A percentile compares a stretch with the other conserved stretches of the same genome.
Evolutionary conservation across 2,329 filamentous ascomycete species (phyloP).

Genomic region (Talaromyces sp.): DNA sequence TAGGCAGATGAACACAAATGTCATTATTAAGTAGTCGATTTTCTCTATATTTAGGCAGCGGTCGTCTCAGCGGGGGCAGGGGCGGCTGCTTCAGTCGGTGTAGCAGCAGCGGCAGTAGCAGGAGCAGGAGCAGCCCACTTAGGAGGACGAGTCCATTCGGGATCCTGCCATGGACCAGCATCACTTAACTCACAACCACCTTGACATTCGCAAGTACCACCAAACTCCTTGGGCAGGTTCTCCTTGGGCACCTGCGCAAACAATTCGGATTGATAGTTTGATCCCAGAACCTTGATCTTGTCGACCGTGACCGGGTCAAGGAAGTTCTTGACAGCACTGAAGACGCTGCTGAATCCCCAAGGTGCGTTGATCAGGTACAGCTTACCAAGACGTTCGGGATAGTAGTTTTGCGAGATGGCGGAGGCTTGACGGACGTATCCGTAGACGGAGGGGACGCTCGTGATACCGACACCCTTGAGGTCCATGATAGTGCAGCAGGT

Average conservation of each 20-base stretch:
- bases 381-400: constrained; percentile 92
- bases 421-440: constrained; percentile 81
- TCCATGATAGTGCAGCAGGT: constrained; percentile 99
- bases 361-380: constrained; percentile 97
- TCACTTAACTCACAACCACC: constrained; percentile 86
- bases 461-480: constrained; percentile 85
- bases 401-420: constrained; percentile 95
- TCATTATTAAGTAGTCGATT: not conserved
- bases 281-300: constrained; percentile 90
- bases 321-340: constrained; percentile 84
- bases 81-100: constrained; percentile 11
- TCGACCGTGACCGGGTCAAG: constrained; percentile 93
- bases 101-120: constrained; percentile 24
- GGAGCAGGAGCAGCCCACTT: constrained; percentile 40
- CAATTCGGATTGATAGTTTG: constrained; percentile 77
- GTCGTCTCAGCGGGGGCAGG: constrained; percentile 5
- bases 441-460: constrained; percentile 79
- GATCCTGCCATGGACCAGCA: constrained; percentile 74
- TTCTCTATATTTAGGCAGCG: constrained; percentile 7
- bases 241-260: constrained; percentile 80
- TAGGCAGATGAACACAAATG: not conserved
- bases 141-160: constrained; percentile 43
- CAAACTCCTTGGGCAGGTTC: constrained; percentile 84
- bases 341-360: constrained; percentile 88
- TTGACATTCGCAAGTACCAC: constrained; percentile 75